phyloP scores from a whole-genome alignment of 306 rosid genomes.

The Fragaria nilgerrensis region DNA sequence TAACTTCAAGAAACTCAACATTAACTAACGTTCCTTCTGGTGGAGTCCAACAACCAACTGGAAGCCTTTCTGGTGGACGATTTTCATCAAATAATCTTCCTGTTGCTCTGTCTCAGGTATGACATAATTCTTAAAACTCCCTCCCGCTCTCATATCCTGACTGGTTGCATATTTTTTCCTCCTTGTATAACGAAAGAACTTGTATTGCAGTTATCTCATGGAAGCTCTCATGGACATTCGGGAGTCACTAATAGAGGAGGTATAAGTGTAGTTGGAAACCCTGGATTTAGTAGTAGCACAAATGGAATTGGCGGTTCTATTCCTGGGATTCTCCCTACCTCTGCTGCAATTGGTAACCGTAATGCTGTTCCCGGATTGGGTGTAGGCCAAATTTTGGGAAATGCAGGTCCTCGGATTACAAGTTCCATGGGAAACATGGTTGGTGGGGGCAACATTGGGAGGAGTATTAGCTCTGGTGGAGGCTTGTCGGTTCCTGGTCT shows the following conservation, averaged over 20 bases:
- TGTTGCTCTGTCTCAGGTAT: constrained; percentile 87
- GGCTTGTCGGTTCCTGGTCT: constrained; percentile 90
- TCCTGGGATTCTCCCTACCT: constrained; percentile 95
- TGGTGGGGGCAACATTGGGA: constrained; percentile 44
- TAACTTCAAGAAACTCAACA: constrained; percentile 76
- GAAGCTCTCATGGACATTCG: constrained; percentile 80
- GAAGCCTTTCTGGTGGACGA: constrained; percentile 84
- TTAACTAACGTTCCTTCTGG: constrained; percentile 77
- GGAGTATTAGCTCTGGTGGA: constrained; percentile 75
- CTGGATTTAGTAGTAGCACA: constrained; percentile 93
- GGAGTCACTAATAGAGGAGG: constrained; percentile 97
- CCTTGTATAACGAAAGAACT: not conserved
- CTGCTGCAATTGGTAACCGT: constrained; percentile 93
- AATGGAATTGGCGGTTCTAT: constrained; percentile 98
- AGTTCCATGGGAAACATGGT: constrained; percentile 97
- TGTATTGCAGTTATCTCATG: constrained; percentile 80
- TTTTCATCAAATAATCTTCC: constrained; percentile 85
- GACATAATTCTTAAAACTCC: not conserved
- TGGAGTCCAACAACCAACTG: constrained; percentile 89
- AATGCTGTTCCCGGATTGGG: constrained; percentile 98
- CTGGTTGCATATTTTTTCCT: not conserved
- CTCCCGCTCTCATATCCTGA: constrained; percentile 4
- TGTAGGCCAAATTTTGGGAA: constrained; percentile 88
- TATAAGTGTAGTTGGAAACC: constrained; percentile 89
- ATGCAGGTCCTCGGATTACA: constrained; percentile 83